Base-by-base conservation (phyloP, 495 filamentous ascomycete genomes). In the Letharia lupina region DNA sequence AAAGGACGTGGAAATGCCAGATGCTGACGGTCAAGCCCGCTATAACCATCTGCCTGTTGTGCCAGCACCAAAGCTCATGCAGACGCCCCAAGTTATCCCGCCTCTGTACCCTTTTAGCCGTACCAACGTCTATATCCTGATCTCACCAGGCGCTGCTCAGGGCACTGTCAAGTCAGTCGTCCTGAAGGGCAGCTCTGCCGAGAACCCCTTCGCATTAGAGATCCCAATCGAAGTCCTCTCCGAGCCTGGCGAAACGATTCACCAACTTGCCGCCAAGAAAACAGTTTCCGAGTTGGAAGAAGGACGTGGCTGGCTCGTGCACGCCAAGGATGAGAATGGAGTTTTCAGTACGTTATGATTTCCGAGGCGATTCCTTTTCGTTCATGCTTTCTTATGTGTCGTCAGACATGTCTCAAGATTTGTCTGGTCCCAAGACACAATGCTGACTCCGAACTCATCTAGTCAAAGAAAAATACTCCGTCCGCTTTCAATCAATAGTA, bases 191-290 rank as follows among this genome's bases (percentile, higher is more conserved):
- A 83, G 76, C 0, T 84, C 79, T 41, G 65, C 71, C 0, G 73
- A 84, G 31, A 82, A 83, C 2, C 84, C 86, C 0, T 74, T 91
- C 7, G 75, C 81, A 40, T 77, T 89, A 35, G 79, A 82, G 61
- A 85, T 91, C 33, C 86, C 87, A 0, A 77, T 90, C n/a, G 73
- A 80, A 15, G 67, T 75, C 11, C 71, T 86, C 0, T 67, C 77
- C 0, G 72, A 74, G 4, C 75, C 75, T 50, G 80, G 78, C 4
- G 76, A 85, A 63, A 89, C 83, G 0, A 83, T 91, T 62, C 87
- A 91, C 70, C 85, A 87, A 67, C 81, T 91, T 3, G 87, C 87
- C 2, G 86, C 87, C 0, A 82, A 82, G 60, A 89, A 88, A 71
- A 85, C 86, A 2, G 76, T 87, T 23, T 73, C 80, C 35, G 89